Percentiles rank a stretch among this genome's conserved stretches.
Evolutionary conservation across 306 rosid species (phyloP).

Genomic region (Oemleria cerasiformis): DNA sequence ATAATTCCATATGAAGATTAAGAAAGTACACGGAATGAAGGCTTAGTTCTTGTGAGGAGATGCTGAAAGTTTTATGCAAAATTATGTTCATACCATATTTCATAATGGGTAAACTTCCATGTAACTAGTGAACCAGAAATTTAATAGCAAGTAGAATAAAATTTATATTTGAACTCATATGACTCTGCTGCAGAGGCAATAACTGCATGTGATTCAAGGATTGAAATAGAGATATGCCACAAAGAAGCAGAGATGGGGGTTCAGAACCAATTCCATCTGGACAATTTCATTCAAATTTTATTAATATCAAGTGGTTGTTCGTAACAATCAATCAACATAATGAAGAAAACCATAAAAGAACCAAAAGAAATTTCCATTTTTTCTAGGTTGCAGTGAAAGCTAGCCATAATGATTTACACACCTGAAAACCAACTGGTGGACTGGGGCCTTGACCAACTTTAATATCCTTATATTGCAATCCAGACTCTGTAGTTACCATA

Average conservation of each 20-base stretch:
- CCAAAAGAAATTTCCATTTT: neutral
- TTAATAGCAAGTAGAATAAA: neutral
- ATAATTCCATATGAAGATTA: neutral
- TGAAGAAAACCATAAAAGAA: neutral
- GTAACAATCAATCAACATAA: neutral
- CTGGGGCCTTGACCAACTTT: slow-evolving; percentile 82
- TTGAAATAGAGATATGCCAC: neutral
- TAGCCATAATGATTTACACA: slow-evolving; percentile 32
- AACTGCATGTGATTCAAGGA: neutral
- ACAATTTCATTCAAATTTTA: neutral
- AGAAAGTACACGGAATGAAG: neutral
- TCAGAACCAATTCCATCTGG: neutral
- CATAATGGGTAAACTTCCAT: too few relatives aligned
- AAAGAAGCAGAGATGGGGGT: neutral
- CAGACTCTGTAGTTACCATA: slow-evolving; percentile 79
- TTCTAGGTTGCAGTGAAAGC: neutral
- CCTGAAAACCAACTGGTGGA: slow-evolving; percentile 97
- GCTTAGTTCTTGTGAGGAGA: neutral
- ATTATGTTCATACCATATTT: neutral
- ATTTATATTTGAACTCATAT: slow-evolving; percentile 3
- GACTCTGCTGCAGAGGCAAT: neutral
- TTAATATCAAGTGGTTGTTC: neutral
- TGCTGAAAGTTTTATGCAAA: neutral
- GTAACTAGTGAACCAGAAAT: neutral
- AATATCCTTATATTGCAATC: slow-evolving; percentile 90